Evolutionary conservation across 2,329 filamentous ascomycete species (phyloP).

Genomic region (Dactylellina haptotyla): DNA sequence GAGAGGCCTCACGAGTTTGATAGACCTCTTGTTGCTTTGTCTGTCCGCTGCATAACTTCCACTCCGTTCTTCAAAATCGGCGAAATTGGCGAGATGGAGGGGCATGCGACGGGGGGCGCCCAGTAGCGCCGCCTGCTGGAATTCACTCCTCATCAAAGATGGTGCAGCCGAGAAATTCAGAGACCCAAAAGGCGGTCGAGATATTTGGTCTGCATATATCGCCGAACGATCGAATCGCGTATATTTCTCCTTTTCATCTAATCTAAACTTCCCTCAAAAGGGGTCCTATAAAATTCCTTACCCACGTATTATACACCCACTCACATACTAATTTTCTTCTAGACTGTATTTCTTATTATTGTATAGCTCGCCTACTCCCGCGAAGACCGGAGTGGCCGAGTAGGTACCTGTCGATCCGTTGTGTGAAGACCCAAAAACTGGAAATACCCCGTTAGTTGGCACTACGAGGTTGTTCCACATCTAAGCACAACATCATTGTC

Average conservation of each 20-base stretch:
- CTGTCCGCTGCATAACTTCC: not conserved
- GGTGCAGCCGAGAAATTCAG: conserved; percentile 35
- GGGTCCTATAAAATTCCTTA: too few species aligned
- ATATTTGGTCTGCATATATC: conserved; percentile 10
- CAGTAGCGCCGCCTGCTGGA: conserved; percentile 22
- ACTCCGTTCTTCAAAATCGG: conserved; percentile 24
- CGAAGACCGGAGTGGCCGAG: not conserved
- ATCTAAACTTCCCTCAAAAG: not conserved
- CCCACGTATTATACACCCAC: too few species aligned
- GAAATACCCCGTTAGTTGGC: too few species aligned
- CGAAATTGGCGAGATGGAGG: conserved; percentile 50
- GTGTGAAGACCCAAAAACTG: not conserved
- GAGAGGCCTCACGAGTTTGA: too few species aligned
- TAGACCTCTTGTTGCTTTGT: too few species aligned
- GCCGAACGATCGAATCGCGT: conserved; percentile 15
- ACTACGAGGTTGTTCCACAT: too few species aligned
- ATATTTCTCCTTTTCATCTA: not conserved
- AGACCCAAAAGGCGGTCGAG: not conserved
- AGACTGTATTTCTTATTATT: not conserved
- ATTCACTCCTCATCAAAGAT: conserved; percentile 14
- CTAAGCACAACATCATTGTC: too few species aligned
- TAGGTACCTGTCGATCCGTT: conserved; percentile 15
- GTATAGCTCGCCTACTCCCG: conserved; percentile 24
- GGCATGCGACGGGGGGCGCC: conserved; percentile 33
- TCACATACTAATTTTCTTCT: too few species aligned